A percentile compares a stretch with the other conserved stretches of the same genome.
Evolutionary conservation across 345 rosid species (phyloP).

Genomic region (Gossypium arboreum): DNA sequence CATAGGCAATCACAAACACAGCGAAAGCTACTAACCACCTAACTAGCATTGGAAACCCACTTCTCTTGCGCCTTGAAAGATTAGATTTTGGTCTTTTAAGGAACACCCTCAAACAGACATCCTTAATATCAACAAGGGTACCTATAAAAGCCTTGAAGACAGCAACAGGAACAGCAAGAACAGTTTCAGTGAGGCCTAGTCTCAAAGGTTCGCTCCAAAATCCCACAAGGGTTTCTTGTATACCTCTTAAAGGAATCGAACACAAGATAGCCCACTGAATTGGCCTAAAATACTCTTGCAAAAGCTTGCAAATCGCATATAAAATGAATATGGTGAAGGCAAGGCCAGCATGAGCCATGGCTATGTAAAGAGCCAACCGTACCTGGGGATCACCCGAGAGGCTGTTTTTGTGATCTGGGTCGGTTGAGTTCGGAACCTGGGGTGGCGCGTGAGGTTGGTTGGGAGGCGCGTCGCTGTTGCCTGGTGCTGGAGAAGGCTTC

Average conservation of each 20-base stretch:
- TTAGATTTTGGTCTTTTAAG: conserved; percentile 48
- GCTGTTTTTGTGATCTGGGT: conserved; percentile 26
- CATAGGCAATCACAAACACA: conserved; percentile 76
- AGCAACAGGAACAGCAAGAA: conserved; percentile 78
- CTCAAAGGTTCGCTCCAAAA: conserved; percentile 84
- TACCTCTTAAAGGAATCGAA: conserved; percentile 88
- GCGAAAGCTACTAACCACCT: conserved; percentile 78
- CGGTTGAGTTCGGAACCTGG: conserved; percentile 17
- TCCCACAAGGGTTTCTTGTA: conserved; percentile 73
- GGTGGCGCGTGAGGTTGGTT: conserved; percentile 24
- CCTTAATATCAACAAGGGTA: conserved; percentile 72
- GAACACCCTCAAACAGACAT: conserved; percentile 48
- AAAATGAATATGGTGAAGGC: conserved; percentile 61
- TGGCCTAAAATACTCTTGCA: conserved; percentile 83
- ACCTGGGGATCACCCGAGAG: conserved; percentile 70
- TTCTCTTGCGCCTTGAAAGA: conserved; percentile 28
- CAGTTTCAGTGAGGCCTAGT: conserved; percentile 86
- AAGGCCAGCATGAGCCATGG: conserved; percentile 97
- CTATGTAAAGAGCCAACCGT: conserved; percentile 84
- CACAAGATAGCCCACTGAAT: conserved; percentile 95
- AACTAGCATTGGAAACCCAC: conserved; percentile 69
- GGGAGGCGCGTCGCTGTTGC: conserved; percentile 25
- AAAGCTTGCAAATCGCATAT: conserved; percentile 62
- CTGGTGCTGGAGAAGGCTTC: conserved; percentile 49
- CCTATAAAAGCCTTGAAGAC: conserved; percentile 65